phyloP scores from a whole-genome alignment of 257 asterid species.

The Mentha longifolia region DNA sequence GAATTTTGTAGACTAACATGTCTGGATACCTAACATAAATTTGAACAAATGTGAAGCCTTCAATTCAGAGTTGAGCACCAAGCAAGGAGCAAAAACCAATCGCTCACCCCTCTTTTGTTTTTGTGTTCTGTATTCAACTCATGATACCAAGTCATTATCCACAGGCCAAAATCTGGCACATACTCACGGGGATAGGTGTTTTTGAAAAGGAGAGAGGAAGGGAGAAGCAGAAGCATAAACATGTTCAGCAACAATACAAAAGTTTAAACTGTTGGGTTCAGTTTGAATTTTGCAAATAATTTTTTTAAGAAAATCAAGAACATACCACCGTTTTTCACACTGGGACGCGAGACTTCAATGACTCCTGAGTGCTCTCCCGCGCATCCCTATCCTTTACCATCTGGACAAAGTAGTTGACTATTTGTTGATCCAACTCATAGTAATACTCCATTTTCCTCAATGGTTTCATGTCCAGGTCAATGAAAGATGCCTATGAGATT shows the following conservation, averaged over 20 bases:
- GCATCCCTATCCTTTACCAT: constrained; percentile 47
- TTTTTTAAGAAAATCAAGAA: no score
- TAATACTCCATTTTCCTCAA: constrained; percentile 82
- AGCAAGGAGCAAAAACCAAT: constrained; percentile 7
- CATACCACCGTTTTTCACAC: constrained; percentile 35
- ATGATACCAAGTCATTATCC: constrained; percentile 1
- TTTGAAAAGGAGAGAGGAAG: background rate
- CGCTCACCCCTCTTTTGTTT: background rate
- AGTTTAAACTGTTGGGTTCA: background rate
- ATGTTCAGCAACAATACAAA: background rate
- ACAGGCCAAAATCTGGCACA: background rate
- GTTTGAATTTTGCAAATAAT: no score
- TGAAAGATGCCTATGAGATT: constrained; percentile 69
- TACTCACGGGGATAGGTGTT: background rate
- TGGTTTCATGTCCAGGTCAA: constrained; percentile 94
- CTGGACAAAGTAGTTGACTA: constrained; percentile 59
- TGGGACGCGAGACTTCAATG: constrained; percentile 30
- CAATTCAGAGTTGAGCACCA: background rate
- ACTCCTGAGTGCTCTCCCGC: constrained; percentile 33
- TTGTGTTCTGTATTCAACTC: background rate
- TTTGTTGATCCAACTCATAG: constrained; percentile 81
- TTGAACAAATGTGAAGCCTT: background rate
- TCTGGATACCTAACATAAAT: background rate
- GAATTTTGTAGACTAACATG: background rate
- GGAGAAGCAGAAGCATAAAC: constrained; percentile 9